phyloP scores from a whole-genome alignment of 1,139 yeast genomes.

The Suhomyces panamericanus region DNA sequence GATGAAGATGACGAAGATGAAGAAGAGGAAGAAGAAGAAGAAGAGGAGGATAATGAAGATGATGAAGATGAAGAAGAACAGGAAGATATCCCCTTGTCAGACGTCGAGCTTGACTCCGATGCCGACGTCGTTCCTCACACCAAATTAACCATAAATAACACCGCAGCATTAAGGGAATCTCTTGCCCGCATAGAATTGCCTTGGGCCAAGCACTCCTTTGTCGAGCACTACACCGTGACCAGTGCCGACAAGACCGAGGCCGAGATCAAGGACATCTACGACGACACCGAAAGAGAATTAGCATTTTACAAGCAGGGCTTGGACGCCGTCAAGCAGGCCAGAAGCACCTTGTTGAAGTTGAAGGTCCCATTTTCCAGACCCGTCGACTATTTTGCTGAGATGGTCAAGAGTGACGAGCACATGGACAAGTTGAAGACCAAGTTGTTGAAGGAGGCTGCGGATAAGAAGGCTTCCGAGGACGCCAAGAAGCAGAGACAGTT shows the following conservation, averaged over 20 bases:
- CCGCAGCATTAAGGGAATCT: slow-evolving; percentile 67
- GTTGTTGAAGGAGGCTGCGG: slow-evolving; percentile 81
- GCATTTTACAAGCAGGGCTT: slow-evolving; percentile 83
- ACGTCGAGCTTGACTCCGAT: slow-evolving; percentile 79
- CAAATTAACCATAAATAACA: slow-evolving; percentile 76
- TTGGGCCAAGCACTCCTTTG: slow-evolving; percentile 70
- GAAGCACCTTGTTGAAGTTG: slow-evolving; percentile 60
- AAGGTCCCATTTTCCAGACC: slow-evolving; percentile 92
- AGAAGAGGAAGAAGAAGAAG: slow-evolving; percentile 47
- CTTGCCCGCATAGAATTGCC: slow-evolving; percentile 69
- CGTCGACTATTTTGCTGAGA: slow-evolving; percentile 94
- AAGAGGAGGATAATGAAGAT: slow-evolving; percentile 40
- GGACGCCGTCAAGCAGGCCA: slow-evolving; percentile 76
- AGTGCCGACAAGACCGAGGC: slow-evolving; percentile 60
- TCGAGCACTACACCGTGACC: slow-evolving; percentile 78
- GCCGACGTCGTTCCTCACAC: slow-evolving; percentile 90
- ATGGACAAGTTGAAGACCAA: slow-evolving; percentile 91
- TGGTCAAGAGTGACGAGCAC: slow-evolving; percentile 97
- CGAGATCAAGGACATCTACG: slow-evolving; percentile 83
- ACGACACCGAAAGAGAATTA: slow-evolving; percentile 78
- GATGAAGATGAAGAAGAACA: slow-evolving; percentile 47
- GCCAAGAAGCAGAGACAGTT: slow-evolving; percentile 92
- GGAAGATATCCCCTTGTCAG: slow-evolving; percentile 74
- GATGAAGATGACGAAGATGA: slow-evolving; percentile 44
- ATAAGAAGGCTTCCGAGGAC: slow-evolving; percentile 89